Evolutionary conservation across 2,329 filamentous ascomycete species (phyloP), one percentile per base, ranked within the genome.

Genomic region (Epicoccum sorghinum): DNA sequence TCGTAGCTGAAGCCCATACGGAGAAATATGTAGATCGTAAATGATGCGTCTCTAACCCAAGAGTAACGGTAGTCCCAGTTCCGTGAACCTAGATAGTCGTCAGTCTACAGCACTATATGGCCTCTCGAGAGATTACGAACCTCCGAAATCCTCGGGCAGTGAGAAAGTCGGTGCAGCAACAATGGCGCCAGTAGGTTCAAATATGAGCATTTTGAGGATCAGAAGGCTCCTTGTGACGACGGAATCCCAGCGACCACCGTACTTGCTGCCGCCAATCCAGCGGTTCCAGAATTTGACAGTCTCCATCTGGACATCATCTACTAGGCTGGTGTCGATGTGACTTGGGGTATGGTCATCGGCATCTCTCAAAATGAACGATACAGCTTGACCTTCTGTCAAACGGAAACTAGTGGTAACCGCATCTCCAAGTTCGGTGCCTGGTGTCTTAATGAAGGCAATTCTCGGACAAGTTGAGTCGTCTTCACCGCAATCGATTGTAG

Each of bases 131-230:
- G 25, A 3, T 10, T 35, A 58, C 48, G 10, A 51, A 64, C 67
- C 68, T 49, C 66, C 62, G 40, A 70, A 65, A 45, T 88, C 86
- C 69, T 92, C 89, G 0, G 89, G 89, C 1, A 92, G 81, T 0
- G 89, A 91, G 65, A 92, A 93, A 0, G 89, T 92, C 0, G 89
- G 89, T 1, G 89, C 83, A 1, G 89, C 89, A 30, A 91, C 82
- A 45, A 92, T 91, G 7, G 89, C 89, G 2, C 89, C 89, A 0
- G 89, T 92, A 0, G 89, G 89, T 66, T 92, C 89, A 63, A 87
- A 92, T 0, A 89, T 91, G 63, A 92, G 79, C 74, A 92, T 80
- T 73, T 92, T 92, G 39, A 92, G 74, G 47, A 91, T 85, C 78
- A 92, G 83, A 45, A 92, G 76, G 66, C 88, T 91, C 50, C 89